Evolutionary conservation across 139 green algal genomes (phyloP).

Genomic region (Mesotaenium endlicherianum): DNA sequence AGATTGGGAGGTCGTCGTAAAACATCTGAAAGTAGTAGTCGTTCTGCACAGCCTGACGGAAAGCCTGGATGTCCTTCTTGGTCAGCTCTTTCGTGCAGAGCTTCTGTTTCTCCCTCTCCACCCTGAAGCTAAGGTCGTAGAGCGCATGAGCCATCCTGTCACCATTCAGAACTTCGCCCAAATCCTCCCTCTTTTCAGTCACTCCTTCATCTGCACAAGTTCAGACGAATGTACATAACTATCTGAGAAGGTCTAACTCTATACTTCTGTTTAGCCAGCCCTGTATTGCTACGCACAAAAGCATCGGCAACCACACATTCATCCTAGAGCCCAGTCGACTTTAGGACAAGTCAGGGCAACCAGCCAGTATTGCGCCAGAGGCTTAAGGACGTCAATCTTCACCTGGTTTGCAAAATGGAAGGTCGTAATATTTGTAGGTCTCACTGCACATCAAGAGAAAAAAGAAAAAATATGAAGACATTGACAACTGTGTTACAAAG

Average conservation of each 20-base stretch:
- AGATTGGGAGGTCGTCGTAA: constrained; percentile 87
- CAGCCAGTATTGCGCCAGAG: no score
- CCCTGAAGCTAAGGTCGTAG: constrained; percentile 83
- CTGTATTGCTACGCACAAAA: no score
- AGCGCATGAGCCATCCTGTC: constrained; percentile 78
- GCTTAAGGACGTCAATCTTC: no score
- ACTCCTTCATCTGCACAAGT: constrained; percentile 22
- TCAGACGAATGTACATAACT: background rate
- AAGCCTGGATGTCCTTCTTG: constrained; percentile 74
- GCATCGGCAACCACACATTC: no score
- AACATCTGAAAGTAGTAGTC: constrained; percentile 97
- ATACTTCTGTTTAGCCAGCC: no score
- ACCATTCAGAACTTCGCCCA: constrained; percentile 74
- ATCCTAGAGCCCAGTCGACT: no score
- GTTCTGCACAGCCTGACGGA: constrained; percentile 74
- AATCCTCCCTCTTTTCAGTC: constrained; percentile 80
- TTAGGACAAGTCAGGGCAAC: no score
- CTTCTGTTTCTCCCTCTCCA: constrained; percentile 73
- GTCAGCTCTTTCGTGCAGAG: constrained; percentile 80
- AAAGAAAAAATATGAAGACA: background rate
- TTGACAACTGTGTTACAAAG: no score
- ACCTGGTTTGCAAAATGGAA: constrained; percentile 88
- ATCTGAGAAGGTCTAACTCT: no score
- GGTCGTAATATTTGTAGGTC: constrained; percentile 92
- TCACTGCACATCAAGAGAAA: constrained; percentile 59